These are phyloP conservation scores for Chaetomium strumarium DNA, from an alignment of 2,329 filamentous ascomycete species.

Conservation along the genomic window DNA sequence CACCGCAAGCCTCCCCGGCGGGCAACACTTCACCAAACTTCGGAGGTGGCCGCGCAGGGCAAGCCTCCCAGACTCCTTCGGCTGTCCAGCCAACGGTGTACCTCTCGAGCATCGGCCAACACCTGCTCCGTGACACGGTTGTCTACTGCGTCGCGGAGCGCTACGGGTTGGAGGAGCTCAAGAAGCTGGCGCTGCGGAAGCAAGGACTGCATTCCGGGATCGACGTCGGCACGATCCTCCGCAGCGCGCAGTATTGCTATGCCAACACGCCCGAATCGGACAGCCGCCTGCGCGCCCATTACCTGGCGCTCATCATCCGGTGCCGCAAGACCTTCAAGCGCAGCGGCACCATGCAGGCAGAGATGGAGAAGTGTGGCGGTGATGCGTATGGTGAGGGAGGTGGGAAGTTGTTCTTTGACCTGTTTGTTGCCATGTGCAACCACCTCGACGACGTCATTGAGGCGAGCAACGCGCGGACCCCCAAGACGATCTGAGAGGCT, in stretches of 20 bases:
- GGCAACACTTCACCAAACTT: constrained; percentile 34
- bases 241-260: constrained; percentile 91
- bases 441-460: constrained; percentile 95
- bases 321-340: constrained; percentile 96
- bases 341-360: constrained; percentile 96
- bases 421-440: constrained; percentile 98
- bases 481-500: constrained; percentile 48
- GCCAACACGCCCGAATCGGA: constrained; percentile 91
- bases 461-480: constrained; percentile 62
- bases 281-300: constrained; percentile 89
- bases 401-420: constrained; percentile 91
- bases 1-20: constrained; percentile 48
- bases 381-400: constrained; percentile 31
- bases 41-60: constrained; percentile 39
- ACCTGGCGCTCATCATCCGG: constrained; percentile 94
- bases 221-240: constrained; percentile 84
- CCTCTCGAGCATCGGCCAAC: constrained; percentile 65
- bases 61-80: constrained; percentile 51
- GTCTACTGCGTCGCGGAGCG: constrained; percentile 90
- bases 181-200: constrained; percentile 85
- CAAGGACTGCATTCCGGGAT: constrained; percentile 91
- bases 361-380: constrained; percentile 83
- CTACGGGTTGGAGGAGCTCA: constrained; percentile 88
- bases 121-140: constrained; percentile 84
- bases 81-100: constrained; percentile 71